Evolutionary conservation across 768 basidiomycete species (phyloP).

Genomic region (Lactarius indigo): DNA sequence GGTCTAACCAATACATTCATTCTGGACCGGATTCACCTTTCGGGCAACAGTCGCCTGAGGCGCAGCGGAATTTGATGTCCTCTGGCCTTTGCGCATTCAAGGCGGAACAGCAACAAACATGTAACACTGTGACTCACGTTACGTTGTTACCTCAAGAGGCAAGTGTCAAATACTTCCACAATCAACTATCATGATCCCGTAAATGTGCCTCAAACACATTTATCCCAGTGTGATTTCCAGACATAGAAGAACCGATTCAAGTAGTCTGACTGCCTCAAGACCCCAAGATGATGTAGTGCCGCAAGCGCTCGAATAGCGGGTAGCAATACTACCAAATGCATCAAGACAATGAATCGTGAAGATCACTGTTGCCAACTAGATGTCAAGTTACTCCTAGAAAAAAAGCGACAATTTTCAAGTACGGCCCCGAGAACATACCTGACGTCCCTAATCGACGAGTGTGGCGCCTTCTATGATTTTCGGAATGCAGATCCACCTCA

Average conservation of each 20-base stretch:
- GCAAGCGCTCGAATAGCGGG: background rate
- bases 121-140: slow-evolving; percentile 9
- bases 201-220: slow-evolving; percentile 8
- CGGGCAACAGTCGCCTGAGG: slow-evolving; percentile 1
- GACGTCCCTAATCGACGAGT: background rate
- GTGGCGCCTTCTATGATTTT: background rate
- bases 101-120: background rate
- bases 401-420: slow-evolving; percentile 1
- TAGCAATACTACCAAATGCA: background rate
- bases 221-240: slow-evolving; percentile 8
- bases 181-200: slow-evolving; percentile 6
- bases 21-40: background rate
- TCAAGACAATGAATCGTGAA: background rate
- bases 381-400: background rate
- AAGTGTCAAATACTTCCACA: background rate
- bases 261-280: slow-evolving; percentile 11
- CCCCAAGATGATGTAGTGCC: background rate
- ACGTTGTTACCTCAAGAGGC: background rate
- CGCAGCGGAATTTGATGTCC: slow-evolving; percentile 3
- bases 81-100: background rate
- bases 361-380: background rate
- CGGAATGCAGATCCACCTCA: background rate
- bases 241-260: slow-evolving; percentile 12
- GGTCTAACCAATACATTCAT: slow-evolving; percentile 8
- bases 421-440: background rate